phyloP scores from a whole-genome alignment of 1,284 basidiomycete species.

The Tylopilus sp. region DNA sequence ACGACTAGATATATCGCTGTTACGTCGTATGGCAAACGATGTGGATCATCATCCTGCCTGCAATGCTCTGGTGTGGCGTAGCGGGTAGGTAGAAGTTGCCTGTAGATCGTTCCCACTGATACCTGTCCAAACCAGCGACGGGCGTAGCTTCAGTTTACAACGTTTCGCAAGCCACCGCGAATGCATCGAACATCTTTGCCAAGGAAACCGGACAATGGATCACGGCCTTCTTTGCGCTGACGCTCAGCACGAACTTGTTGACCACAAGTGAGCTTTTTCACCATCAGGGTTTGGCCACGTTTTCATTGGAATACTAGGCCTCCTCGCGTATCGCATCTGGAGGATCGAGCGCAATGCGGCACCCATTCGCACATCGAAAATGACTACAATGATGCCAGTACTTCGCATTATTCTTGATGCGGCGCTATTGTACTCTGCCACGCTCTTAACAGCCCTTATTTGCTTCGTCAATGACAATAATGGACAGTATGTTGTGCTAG shows the following conservation, averaged over 20 bases:
- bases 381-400: slow-evolving; percentile 16
- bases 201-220: slow-evolving; percentile 31
- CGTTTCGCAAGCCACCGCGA: slow-evolving; percentile 8
- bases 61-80: slow-evolving; percentile 23
- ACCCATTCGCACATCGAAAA: neutral
- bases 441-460: slow-evolving; percentile 33
- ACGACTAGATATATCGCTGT: neutral
- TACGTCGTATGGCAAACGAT: slow-evolving; percentile 28
- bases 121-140: neutral
- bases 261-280: slow-evolving; percentile 25
- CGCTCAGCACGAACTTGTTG: slow-evolving; percentile 32
- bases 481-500: neutral
- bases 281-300: neutral
- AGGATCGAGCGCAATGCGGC: neutral
- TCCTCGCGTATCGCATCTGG: slow-evolving; percentile 19
- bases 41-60: slow-evolving; percentile 21
- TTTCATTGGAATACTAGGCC: slow-evolving; percentile 1
- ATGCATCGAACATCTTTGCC: slow-evolving; percentile 25
- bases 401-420: slow-evolving; percentile 35
- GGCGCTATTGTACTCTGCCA: slow-evolving; percentile 34
- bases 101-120: neutral
- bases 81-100: neutral
- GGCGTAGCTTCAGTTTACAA: slow-evolving; percentile 10
- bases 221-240: slow-evolving; percentile 29
- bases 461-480: slow-evolving; percentile 24